Evolutionary conservation across 179 eudicot genomes (phyloP).

Genomic region (Beta corolliflora): DNA sequence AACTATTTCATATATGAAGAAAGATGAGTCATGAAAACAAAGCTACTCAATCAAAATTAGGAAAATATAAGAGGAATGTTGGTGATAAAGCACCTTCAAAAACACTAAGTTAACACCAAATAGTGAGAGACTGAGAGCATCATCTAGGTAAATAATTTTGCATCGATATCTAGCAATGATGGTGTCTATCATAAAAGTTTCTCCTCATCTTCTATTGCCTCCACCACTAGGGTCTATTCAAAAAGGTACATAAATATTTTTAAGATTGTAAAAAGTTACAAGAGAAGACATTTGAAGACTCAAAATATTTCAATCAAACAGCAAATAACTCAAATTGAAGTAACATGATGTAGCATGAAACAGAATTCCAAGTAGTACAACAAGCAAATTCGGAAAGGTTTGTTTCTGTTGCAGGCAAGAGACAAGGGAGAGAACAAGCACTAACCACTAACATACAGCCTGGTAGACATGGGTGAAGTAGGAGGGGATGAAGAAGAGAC

Average conservation of each 20-base stretch:
- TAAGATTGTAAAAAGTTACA: background rate
- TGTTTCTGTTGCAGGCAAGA: background rate
- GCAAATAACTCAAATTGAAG: background rate
- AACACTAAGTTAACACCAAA: background rate
- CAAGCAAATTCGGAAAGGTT: background rate
- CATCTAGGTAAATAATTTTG: background rate
- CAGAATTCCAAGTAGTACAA: background rate
- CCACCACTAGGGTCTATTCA: background rate
- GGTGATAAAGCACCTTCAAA: background rate
- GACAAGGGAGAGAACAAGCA: constrained; percentile 1
- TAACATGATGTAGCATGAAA: background rate
- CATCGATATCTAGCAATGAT: background rate
- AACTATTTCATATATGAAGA: background rate
- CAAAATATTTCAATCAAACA: background rate
- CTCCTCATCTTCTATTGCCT: background rate
- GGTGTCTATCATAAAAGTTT: background rate
- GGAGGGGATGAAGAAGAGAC: constrained; percentile 26
- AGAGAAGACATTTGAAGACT: background rate
- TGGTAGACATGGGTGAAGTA: constrained; percentile 15
- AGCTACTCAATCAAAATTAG: too few species aligned
- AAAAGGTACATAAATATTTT: background rate
- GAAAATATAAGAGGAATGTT: background rate
- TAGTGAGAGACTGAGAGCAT: background rate
- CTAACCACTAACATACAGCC: constrained; percentile 42
- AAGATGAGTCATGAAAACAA: background rate